Percentiles rank a stretch among this genome's conserved stretches.
phyloP scores from a whole-genome alignment of 2,329 filamentous ascomycete species.

The Periglandula ipomoeae region DNA sequence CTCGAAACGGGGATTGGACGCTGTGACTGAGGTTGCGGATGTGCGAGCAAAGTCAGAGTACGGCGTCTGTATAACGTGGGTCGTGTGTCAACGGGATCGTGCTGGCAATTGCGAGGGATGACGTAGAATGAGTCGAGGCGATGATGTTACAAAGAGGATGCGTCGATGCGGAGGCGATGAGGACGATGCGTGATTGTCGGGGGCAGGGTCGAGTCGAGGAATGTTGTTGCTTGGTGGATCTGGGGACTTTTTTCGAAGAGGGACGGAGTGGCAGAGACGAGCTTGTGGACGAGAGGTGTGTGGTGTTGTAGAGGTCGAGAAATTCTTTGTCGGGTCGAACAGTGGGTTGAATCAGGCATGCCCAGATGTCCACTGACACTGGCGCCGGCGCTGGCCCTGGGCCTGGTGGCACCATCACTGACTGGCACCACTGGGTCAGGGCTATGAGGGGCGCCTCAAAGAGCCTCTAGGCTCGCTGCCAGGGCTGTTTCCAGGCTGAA shows the following conservation, averaged over 20 bases:
- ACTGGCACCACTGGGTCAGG: too few species aligned
- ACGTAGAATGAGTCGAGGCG: neutral
- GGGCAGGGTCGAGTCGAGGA: constrained; percentile 1
- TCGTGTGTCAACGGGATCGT: neutral
- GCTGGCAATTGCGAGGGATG: constrained; percentile 1
- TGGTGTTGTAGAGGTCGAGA: constrained; percentile 8
- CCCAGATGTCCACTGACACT: too few species aligned
- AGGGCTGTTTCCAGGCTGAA: neutral
- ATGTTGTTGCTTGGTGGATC: constrained; percentile 4
- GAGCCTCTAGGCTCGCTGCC: neutral
- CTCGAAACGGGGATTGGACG: neutral
- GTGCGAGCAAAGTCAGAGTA: neutral
- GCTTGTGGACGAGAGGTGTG: neutral
- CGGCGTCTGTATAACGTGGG: neutral
- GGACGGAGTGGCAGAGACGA: constrained; percentile 1
- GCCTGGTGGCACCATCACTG: neutral
- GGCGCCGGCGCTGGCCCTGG: too few species aligned
- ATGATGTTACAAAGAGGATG: neutral
- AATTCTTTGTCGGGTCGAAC: constrained; percentile 2
- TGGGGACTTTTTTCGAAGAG: neutral
- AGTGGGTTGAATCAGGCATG: too few species aligned
- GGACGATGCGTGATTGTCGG: neutral
- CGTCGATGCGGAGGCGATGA: neutral
- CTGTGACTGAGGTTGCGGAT: neutral
- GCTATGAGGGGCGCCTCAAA: neutral